Base-by-base conservation (phyloP, 2,329 filamentous ascomycete species). In the Neodidymelliopsis sp. region DNA sequence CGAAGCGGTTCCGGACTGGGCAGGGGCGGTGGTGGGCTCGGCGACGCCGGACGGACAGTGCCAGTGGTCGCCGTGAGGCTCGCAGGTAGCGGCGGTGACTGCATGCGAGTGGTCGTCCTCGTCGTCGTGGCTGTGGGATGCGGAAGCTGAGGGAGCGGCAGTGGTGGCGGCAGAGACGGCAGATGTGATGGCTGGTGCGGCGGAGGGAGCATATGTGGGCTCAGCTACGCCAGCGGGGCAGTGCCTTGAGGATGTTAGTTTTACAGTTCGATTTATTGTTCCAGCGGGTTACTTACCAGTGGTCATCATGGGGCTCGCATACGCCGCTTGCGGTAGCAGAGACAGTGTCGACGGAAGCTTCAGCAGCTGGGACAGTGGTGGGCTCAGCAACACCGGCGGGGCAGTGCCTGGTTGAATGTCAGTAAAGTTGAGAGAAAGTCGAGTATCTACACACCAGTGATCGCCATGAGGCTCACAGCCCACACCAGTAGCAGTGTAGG, bases 1-100 rank as follows among this genome's bases (percentile, higher is more conserved):
- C 11, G 48, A 40, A 7, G 50, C 47, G 12, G 39, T 36, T 6
- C 30, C 15, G 4, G 49, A 49, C 10, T 55, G 41, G 13, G 57
- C 46, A 37, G 60, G 62, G 2, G 38, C 30, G 8, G 59, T 57
- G 2, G 59, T 63, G 8, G 63, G 63, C 51, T 65, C 56, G 2
- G 62, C 25, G n/a, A 65, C 62, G n/a, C 63, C 62, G 12, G 49
- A 52, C 1, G 62, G 63, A 33, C 63, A 66, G 49, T 65, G 57
- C 62, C 62, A 66, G 49, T 67, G 63, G 37, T 65, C 60, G 23
- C 43, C 49, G 31, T 59, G 65, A 23, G 63, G 61, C 38, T 62
- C 60, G 43, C 65, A 68, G 2, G 61, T 66, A 29, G 59, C 45
- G 6, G 62, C 65, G 1, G 65, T 65, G n/a, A 46, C 61, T 12